A percentile compares a stretch with the other conserved stretches of the same genome.
Conservation (phyloP, 2,329 filamentous ascomycete species). For the Colletotrichum spinosum region DNA sequence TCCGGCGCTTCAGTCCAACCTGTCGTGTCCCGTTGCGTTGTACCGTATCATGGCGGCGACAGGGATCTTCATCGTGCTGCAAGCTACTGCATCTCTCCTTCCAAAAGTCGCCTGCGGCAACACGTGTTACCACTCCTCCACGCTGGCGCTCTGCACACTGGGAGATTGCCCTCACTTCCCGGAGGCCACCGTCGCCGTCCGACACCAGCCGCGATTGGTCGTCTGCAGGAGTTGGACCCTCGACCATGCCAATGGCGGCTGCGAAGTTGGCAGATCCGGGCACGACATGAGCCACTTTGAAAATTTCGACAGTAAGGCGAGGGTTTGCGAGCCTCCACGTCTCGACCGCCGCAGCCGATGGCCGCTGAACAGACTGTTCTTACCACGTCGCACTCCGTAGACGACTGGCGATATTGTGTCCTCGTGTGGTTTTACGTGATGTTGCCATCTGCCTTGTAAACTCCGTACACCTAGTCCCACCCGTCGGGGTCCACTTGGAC, state of each 20-base stretch:
- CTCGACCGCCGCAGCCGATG: background rate
- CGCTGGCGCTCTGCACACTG: conserved; percentile 12
- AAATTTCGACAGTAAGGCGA: conserved; percentile 40
- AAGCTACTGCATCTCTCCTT: conserved; percentile 28
- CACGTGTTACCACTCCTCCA: conserved; percentile 36
- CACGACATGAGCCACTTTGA: conserved; percentile 12
- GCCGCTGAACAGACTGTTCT: too few relatives aligned
- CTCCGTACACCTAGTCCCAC: too few relatives aligned
- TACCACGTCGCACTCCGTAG: too few relatives aligned
- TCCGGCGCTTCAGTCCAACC: background rate
- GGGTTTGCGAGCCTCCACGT: too few relatives aligned
- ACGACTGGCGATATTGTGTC: too few relatives aligned
- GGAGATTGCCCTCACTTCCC: conserved; percentile 19
- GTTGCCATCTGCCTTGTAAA: too few relatives aligned
- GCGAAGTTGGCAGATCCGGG: conserved; percentile 19
- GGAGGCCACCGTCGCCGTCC: conserved; percentile 12
- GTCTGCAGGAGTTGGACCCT: background rate
- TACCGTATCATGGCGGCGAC: conserved; percentile 13
- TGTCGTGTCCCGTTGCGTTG: background rate
- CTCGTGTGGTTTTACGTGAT: too few relatives aligned
- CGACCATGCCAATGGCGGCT: background rate
- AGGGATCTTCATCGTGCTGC: conserved; percentile 32
- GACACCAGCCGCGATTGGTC: conserved; percentile 10
- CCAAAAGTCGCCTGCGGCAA: conserved; percentile 33
- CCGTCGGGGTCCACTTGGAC: too few relatives aligned